A percentile compares a stretch with the other conserved stretches of the same genome.
These are phyloP conservation scores for Quercus lobata DNA, from an alignment of 331 rosid species.

Conservation along the genomic window DNA sequence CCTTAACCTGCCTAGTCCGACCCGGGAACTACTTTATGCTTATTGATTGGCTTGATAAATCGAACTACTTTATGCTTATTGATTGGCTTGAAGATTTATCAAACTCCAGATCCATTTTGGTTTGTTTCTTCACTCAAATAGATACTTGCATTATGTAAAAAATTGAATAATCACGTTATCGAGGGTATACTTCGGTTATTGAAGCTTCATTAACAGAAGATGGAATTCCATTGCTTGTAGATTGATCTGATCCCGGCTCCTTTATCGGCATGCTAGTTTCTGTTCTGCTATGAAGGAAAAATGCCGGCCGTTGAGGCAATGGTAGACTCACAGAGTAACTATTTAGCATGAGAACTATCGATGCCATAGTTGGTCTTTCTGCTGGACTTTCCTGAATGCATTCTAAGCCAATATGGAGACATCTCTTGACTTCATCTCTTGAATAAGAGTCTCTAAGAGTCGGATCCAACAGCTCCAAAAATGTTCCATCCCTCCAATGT, in stretches of 20 bases:
- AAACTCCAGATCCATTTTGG: too few relatives aligned
- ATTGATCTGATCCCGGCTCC: background rate
- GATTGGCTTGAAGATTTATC: too few relatives aligned
- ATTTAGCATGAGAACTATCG: conserved; percentile 20
- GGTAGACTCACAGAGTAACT: conserved; percentile 30
- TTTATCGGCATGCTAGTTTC: background rate
- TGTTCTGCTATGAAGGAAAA: background rate
- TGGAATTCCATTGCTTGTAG: background rate
- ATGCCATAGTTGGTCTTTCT: conserved; percentile 20
- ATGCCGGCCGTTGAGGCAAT: conserved; percentile 21
- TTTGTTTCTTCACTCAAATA: too few relatives aligned
- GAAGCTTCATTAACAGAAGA: conserved; percentile 23
- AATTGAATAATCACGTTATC: background rate
- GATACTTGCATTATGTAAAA: too few relatives aligned
- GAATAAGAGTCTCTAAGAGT: conserved; percentile 22
- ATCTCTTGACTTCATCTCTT: conserved; percentile 27
- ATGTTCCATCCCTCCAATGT: conserved; percentile 31
- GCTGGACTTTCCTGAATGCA: conserved; percentile 44
- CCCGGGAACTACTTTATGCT: too few relatives aligned
- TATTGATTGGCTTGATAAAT: too few relatives aligned
- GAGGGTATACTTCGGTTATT: conserved; percentile 6
- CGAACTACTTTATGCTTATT: too few relatives aligned
- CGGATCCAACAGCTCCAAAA: conserved; percentile 37
- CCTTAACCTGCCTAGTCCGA: too few relatives aligned
- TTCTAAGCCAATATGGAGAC: conserved; percentile 34